Evolutionary conservation across 257 asterid genomes (phyloP).

Genomic region (Solanum chaucha): DNA sequence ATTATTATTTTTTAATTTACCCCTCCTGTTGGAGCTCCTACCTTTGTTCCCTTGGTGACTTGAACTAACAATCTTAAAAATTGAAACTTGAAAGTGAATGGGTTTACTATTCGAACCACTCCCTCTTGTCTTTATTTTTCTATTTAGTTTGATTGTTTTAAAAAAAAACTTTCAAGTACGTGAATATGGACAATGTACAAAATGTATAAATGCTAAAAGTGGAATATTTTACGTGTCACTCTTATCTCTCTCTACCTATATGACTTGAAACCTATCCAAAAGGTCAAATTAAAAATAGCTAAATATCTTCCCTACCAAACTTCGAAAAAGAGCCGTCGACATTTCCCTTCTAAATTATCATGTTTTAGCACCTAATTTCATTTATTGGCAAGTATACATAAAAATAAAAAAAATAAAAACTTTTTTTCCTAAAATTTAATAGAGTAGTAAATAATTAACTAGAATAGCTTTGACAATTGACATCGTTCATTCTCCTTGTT

Average conservation of each 20-base stretch:
- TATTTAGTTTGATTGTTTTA: no score
- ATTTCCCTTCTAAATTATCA: background rate
- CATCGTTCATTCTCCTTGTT: background rate
- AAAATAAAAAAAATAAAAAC: no score
- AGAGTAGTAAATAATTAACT: no score
- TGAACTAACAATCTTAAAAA: background rate
- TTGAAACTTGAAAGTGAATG: no score
- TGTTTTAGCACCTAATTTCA: background rate
- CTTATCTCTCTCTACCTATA: background rate
- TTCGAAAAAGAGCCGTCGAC: background rate
- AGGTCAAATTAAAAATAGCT: background rate
- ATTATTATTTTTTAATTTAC: no score
- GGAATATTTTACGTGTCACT: background rate
- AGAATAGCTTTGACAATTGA: no score
- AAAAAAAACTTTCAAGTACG: background rate
- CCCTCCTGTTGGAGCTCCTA: background rate
- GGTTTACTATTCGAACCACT: rapidly evolving
- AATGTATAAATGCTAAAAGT: background rate
- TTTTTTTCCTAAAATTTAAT: no score
- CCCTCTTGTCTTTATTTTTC: background rate
- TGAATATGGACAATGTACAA: background rate
- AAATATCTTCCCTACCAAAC: background rate
- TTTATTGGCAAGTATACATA: background rate
- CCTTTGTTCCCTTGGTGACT: background rate
- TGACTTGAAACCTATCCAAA: background rate